Percentiles rank a stretch among this genome's conserved stretches.
Conservation (phyloP, 257 asterid species). For the Henckelia pumila region DNA sequence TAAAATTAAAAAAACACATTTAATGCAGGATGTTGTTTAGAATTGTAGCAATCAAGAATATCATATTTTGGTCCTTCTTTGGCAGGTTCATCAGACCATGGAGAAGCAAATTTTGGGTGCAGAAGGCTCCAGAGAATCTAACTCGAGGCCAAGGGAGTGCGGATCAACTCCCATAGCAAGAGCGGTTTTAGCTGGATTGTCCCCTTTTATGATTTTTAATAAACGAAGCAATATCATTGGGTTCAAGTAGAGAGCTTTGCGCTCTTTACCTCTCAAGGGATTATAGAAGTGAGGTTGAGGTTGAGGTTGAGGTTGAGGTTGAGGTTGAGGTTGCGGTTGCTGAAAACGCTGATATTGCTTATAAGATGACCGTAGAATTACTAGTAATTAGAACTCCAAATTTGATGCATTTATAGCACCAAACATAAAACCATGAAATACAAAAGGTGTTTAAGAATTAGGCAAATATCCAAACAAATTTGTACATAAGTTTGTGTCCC, state of each 20-base stretch:
- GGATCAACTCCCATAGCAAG: constrained; percentile 81
- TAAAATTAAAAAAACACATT: too few relatives aligned
- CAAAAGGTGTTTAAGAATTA: too few relatives aligned
- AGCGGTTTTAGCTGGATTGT: constrained; percentile 60
- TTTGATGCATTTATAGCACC: too few relatives aligned
- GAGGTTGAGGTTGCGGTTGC: too few relatives aligned
- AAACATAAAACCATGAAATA: too few relatives aligned
- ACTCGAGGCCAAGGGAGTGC: constrained; percentile 74
- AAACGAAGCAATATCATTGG: constrained; percentile 83
- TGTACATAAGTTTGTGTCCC: too few relatives aligned
- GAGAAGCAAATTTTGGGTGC: constrained; percentile 82
- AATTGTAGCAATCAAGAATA: too few relatives aligned
- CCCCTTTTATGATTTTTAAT: constrained; percentile 57
- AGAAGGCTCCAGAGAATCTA: constrained; percentile 76
- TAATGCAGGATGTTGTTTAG: too few relatives aligned
- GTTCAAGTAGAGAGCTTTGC: constrained; percentile 48
- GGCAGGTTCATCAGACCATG: constrained; percentile 18
- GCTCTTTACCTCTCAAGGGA: constrained; percentile 65
- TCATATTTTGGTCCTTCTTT: too few relatives aligned
- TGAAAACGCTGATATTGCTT: constrained; percentile 78
- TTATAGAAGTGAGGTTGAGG: constrained; percentile 56
- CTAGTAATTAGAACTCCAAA: constrained; percentile 29
- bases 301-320: too few relatives aligned
- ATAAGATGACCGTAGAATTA: constrained; percentile 42
- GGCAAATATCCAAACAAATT: too few relatives aligned